Percentiles rank a stretch among this genome's conserved stretches.
Conservation (phyloP, 2,329 filamentous ascomycete species). For the Dothistroma pini region DNA sequence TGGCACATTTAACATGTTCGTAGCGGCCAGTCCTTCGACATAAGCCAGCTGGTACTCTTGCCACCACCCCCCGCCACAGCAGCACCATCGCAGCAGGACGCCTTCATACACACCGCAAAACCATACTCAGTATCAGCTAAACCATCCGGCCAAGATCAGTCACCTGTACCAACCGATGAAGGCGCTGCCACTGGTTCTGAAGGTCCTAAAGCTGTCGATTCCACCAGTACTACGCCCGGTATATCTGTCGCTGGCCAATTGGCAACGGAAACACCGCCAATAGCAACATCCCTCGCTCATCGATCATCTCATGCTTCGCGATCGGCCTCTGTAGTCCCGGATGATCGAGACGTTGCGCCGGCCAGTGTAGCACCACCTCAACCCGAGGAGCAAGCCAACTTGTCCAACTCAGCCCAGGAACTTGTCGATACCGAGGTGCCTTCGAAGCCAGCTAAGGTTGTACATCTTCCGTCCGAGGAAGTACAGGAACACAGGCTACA, state of each 20-base stretch:
- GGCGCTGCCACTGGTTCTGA: conserved; percentile 18
- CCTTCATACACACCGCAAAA: conserved; percentile 28
- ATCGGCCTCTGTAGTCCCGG: conserved; percentile 10
- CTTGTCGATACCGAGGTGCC: conserved; percentile 24
- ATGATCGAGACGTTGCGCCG: conserved; percentile 13
- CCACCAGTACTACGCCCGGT: conserved; percentile 10
- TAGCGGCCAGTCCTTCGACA: conserved; percentile 57
- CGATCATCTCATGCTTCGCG: conserved; percentile 1
- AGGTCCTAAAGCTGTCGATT: conserved; percentile 5
- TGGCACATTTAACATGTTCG: conserved; percentile 8
- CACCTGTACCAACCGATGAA: conserved; percentile 13
- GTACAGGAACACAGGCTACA: conserved; percentile 47
- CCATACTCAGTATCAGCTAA: conserved; percentile 18
- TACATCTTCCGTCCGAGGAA: conserved; percentile 50
- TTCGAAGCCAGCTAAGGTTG: conserved; percentile 34
- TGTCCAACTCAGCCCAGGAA: conserved; percentile 24
- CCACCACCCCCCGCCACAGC: conserved; percentile 40
- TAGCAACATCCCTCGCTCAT: neutral
- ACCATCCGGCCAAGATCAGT: conserved; percentile 11
- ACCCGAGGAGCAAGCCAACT: conserved; percentile 28
- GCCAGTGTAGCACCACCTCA: conserved; percentile 24
- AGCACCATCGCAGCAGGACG: conserved; percentile 28
- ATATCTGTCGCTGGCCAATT: conserved; percentile 10
- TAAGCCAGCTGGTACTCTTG: conserved; percentile 40
- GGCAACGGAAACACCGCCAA: neutral